phyloP scores from a whole-genome alignment of 306 rosid species.

The Malus orientalis region DNA sequence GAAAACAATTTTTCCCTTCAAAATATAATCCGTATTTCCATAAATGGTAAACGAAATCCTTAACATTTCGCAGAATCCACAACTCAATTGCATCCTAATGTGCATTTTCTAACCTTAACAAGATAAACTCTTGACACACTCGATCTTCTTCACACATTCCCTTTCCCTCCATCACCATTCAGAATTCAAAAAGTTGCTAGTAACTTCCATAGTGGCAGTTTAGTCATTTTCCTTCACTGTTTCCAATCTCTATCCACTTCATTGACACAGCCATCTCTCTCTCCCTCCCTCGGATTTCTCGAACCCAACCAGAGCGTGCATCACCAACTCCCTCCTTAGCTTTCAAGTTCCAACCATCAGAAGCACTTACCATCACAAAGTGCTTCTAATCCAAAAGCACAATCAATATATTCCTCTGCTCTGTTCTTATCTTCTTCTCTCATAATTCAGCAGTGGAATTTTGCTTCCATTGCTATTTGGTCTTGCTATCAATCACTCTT shows the following conservation, averaged over 20 bases:
- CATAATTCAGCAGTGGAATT: constrained; percentile 24
- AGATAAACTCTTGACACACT: not conserved
- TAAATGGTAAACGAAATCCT: not conserved
- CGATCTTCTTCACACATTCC: not conserved
- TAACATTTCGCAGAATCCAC: not conserved
- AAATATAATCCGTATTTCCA: not conserved
- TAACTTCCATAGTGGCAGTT: constrained; percentile 45
- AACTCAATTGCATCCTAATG: not conserved
- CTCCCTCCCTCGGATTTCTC: constrained; percentile 31
- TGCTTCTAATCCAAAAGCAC: constrained; percentile 45
- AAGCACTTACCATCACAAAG: constrained; percentile 22
- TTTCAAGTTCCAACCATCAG: constrained; percentile 52
- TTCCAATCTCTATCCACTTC: constrained; percentile 35
- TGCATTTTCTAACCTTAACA: not conserved
- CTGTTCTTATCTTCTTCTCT: not conserved
- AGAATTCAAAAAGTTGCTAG: constrained; percentile 3
- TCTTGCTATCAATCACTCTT: not conserved
- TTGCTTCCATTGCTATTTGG: not conserved
- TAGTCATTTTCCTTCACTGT: constrained; percentile 39
- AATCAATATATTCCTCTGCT: constrained; percentile 17
- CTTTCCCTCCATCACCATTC: constrained; percentile 10
- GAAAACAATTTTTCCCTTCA: not conserved
- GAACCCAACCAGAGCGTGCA: constrained; percentile 30
- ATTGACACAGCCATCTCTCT: constrained; percentile 24
- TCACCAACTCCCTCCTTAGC: constrained; percentile 49